Percentiles rank a stretch among this genome's conserved stretches.
phyloP scores from a whole-genome alignment of 371 early-diverging fungal genomes.

The Mortierella sp. region DNA sequence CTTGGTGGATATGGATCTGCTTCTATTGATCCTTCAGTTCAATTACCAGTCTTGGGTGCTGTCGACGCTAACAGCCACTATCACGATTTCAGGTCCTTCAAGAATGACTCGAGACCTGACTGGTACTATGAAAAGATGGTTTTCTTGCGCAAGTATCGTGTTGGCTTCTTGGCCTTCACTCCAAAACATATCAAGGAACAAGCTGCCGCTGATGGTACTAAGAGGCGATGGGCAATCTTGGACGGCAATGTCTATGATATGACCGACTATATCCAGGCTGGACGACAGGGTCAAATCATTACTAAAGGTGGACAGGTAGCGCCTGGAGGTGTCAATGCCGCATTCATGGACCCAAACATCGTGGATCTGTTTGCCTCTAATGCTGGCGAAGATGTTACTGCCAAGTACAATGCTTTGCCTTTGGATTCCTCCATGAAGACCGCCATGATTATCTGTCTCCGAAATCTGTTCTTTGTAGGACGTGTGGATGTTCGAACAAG shows the following conservation, averaged over 20 bases:
- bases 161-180: conserved; percentile 74
- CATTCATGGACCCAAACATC: conserved; percentile 66
- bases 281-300: conserved; percentile 48
- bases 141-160: conserved; percentile 72
- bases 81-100: conserved; percentile 70
- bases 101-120: conserved; percentile 55
- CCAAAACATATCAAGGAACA: conserved; percentile 38
- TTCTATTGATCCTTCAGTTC: conserved; percentile 61
- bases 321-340: conserved; percentile 58
- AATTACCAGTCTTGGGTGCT: conserved; percentile 56
- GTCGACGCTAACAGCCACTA: conserved; percentile 58
- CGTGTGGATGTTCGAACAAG: conserved; percentile 88
- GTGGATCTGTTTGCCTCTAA: conserved; percentile 76
- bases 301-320: conserved; percentile 26
- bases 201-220: conserved; percentile 54
- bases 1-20: conserved; percentile 55
- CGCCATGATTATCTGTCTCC: conserved; percentile 75
- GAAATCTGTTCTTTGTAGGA: conserved; percentile 90
- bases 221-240: conserved; percentile 73
- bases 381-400: conserved; percentile 76
- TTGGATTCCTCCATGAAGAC: conserved; percentile 18
- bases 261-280: conserved; percentile 70
- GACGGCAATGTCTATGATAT: conserved; percentile 84
- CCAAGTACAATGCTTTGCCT: conserved; percentile 66
- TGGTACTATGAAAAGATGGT: conserved; percentile 79